phyloP scores from a whole-genome alignment of 176 grass and related monocot species.

The Eleusine indica region DNA sequence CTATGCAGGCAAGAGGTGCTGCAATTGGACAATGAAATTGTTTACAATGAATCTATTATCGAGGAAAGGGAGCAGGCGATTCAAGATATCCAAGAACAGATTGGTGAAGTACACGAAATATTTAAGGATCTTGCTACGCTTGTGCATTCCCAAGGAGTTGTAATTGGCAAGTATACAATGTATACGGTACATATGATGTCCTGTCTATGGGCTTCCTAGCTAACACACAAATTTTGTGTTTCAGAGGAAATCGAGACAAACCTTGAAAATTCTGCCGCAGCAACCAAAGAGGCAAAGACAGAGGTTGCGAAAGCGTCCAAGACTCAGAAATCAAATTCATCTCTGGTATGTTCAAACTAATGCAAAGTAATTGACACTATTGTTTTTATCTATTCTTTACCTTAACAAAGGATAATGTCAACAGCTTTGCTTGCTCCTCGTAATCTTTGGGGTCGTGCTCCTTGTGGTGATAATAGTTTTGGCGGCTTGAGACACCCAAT shows the following conservation, averaged over 20 bases:
- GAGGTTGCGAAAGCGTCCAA: constrained; percentile 71
- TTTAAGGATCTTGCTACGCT: constrained; percentile 97
- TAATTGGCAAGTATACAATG: constrained; percentile 61
- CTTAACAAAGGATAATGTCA: constrained; percentile 1
- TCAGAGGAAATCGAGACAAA: constrained; percentile 85
- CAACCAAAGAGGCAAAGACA: constrained; percentile 65
- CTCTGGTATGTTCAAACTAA: constrained; percentile 57
- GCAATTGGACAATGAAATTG: constrained; percentile 92
- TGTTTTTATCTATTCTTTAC: constrained; percentile 22
- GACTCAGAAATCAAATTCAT: constrained; percentile 89
- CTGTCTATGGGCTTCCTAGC: constrained; percentile 5
- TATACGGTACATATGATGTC: neutral
- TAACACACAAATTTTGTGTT: constrained; percentile 26
- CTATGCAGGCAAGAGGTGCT: constrained; percentile 79
- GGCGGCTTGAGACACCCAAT: constrained; percentile 40
- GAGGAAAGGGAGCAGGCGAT: constrained; percentile 96
- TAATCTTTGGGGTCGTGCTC: constrained; percentile 63
- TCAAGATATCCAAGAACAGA: constrained; percentile 96
- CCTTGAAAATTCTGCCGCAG: constrained; percentile 72
- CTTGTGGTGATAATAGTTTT: constrained; percentile 72
- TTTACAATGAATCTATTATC: constrained; percentile 92
- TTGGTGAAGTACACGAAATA: constrained; percentile 89
- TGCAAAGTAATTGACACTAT: neutral
- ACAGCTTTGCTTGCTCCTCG: constrained; percentile 72
- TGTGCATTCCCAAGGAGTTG: constrained; percentile 79